These are phyloP conservation scores for Rhodotorula paludigena DNA, from an alignment of 768 basidiomycete species.

Conservation along the genomic window DNA sequence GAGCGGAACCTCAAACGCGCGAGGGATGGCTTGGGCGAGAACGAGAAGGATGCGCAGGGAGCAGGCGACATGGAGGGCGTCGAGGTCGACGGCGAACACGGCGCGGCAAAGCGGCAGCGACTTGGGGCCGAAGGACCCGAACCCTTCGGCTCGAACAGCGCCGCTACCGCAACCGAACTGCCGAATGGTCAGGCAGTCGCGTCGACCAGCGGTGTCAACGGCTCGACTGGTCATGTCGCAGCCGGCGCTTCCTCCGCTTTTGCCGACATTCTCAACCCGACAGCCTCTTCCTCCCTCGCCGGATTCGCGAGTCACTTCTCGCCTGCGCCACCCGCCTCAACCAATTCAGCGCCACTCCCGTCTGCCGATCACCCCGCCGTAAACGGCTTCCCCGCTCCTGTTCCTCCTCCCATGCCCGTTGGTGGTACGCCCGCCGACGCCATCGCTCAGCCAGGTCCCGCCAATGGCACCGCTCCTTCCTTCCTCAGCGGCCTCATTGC, in stretches of 20 bases:
- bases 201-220: background rate
- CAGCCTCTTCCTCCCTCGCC: background rate
- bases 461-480: background rate
- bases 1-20: conserved; percentile 28
- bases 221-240: background rate
- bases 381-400: background rate
- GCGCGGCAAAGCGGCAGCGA: conserved; percentile 21
- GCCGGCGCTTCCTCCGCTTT: background rate
- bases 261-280: conserved; percentile 27
- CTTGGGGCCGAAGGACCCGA: no score
- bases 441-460: background rate
- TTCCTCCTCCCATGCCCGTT: conserved; percentile 22
- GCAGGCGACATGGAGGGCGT: background rate
- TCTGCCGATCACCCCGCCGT: background rate
- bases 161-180: background rate
- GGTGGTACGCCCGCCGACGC: conserved; percentile 1
- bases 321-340: background rate
- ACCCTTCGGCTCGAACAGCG: conserved; percentile 1
- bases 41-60: background rate
- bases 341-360: background rate
- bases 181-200: conserved; percentile 17
- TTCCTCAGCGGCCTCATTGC: background rate
- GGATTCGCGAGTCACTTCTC: background rate
- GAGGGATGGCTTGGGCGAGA: background rate
- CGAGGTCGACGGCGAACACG: conserved; percentile 15